These are phyloP conservation scores for Solanum hybrid DNA, from an alignment of 305 asterid genomes.

Conservation along the genomic window DNA sequence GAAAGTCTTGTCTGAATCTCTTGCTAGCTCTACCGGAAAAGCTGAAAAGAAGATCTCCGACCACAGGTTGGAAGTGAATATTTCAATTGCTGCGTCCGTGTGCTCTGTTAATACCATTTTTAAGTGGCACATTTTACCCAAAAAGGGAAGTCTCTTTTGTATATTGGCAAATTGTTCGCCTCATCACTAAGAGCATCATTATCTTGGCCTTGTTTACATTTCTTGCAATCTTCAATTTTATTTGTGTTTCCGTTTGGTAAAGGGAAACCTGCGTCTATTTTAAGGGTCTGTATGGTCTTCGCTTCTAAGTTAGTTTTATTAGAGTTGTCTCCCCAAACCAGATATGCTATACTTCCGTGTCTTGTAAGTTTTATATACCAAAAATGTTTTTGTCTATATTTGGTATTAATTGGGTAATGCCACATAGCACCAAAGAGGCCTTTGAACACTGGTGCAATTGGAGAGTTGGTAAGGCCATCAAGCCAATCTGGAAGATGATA, in stretches of 20 bases:
- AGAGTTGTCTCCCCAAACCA: background rate
- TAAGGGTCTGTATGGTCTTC: background rate
- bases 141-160: background rate
- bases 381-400: background rate
- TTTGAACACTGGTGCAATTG: background rate
- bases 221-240: background rate
- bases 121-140: background rate
- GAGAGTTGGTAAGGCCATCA: background rate
- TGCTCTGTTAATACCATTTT: background rate
- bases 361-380: background rate
- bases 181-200: background rate
- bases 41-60: slow-evolving; percentile 94
- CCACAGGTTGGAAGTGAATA: slow-evolving; percentile 38
- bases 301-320: background rate
- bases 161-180: background rate
- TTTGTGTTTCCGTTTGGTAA: background rate
- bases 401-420: background rate
- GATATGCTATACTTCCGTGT: background rate
- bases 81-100: background rate
- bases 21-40: slow-evolving; percentile 69
- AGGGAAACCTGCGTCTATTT: background rate
- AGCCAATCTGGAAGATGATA: background rate
- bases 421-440: background rate
- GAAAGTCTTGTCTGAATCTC: slow-evolving; percentile 86
- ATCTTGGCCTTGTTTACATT: background rate